Evolutionary conservation across 192 early-diverging fungal genomes (phyloP).

Genomic region (Linnemannia elongata): DNA sequence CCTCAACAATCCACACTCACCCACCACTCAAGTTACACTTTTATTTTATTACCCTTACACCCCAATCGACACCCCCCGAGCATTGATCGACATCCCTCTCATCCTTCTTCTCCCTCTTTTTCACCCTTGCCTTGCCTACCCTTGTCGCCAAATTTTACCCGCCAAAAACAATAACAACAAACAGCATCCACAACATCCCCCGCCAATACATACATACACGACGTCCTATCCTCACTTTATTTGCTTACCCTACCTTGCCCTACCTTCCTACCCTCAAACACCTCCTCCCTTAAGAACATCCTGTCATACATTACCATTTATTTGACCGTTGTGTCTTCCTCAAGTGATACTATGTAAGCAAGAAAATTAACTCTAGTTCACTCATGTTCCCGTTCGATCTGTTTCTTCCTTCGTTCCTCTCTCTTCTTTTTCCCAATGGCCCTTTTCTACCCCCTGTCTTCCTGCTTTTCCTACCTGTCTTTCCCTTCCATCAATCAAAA

Average conservation of each 20-base stretch:
- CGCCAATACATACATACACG: not conserved
- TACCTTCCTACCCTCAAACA: not conserved
- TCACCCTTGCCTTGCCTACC: not conserved
- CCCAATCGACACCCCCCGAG: no score
- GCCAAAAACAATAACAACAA: not conserved
- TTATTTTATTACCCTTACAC: not conserved
- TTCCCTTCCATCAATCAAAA: not conserved
- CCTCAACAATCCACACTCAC: not conserved
- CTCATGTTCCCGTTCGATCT: not conserved
- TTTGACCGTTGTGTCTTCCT: not conserved
- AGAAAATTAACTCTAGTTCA: constrained; percentile 8
- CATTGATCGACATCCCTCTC: not conserved
- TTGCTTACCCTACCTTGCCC: not conserved
- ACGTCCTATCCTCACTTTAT: not conserved
- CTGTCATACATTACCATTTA: not conserved
- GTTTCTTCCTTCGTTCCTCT: not conserved
- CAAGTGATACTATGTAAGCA: constrained; percentile 2
- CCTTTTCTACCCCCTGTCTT: not conserved
- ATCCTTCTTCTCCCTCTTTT: not conserved
- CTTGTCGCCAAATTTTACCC: not conserved
- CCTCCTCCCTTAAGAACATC: not conserved
- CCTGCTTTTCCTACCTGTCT: not conserved
- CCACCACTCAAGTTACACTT: not conserved
- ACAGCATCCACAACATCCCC: not conserved
- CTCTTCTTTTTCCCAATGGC: not conserved